Conservation (phyloP, 345 rosid genomes). For the Syzygium jambos region DNA sequence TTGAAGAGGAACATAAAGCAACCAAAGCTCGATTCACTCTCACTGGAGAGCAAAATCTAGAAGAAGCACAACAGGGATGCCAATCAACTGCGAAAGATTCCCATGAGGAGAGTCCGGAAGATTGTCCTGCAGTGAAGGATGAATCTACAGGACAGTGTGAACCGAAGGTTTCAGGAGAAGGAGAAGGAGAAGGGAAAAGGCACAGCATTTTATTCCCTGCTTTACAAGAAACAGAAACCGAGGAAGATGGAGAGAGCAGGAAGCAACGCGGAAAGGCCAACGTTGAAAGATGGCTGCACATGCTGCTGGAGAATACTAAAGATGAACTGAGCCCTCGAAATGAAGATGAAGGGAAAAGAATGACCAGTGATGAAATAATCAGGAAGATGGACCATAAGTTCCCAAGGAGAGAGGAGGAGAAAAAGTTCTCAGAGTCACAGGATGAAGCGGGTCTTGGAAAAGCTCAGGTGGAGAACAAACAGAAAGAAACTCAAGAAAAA, state of each 20-base stretch:
- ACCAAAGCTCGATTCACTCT: slow-evolving; percentile 26
- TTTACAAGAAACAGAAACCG: slow-evolving; percentile 30
- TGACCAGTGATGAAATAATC: slow-evolving; percentile 42
- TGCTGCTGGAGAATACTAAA: slow-evolving; percentile 51
- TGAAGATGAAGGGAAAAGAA: slow-evolving; percentile 11
- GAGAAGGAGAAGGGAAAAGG: slow-evolving; percentile 33
- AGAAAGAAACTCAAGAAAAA: neutral
- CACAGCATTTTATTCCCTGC: slow-evolving; percentile 18
- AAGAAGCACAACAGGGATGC: slow-evolving; percentile 24
- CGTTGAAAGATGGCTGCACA: slow-evolving; percentile 87
- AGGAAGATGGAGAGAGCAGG: slow-evolving; percentile 73
- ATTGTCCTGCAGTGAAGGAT: slow-evolving; percentile 16
- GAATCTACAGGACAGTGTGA: neutral
- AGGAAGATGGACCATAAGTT: slow-evolving; percentile 41
- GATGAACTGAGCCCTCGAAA: slow-evolving; percentile 29
- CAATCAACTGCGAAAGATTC: slow-evolving; percentile 7
- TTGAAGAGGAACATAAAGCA: slow-evolving; percentile 70
- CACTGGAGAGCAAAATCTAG: slow-evolving; percentile 20
- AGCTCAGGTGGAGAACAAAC: neutral
- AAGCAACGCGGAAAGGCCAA: slow-evolving; percentile 82
- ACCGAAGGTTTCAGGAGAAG: slow-evolving; percentile 29
- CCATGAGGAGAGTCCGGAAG: slow-evolving; percentile 13
- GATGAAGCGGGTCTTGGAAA: slow-evolving; percentile 2
- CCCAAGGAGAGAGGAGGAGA: slow-evolving; percentile 33
- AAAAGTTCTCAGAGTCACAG: neutral